A percentile compares a stretch with the other conserved stretches of the same genome.
Evolutionary conservation across 352 stramenopile genomes (phyloP).

Genomic region (Globisporangium barbulae): DNA sequence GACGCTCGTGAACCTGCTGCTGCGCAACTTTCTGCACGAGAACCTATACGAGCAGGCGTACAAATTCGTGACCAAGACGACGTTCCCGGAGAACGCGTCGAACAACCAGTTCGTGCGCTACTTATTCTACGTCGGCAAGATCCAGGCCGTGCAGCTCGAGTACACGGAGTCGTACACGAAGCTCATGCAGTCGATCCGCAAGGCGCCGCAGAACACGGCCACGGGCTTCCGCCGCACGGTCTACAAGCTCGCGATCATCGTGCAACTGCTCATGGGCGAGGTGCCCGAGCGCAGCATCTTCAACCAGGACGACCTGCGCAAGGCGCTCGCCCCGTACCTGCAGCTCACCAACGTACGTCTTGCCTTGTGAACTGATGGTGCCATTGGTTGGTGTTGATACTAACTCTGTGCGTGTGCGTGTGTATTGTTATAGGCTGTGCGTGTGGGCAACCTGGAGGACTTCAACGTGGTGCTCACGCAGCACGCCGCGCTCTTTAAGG

Average conservation of each 20-base stretch:
- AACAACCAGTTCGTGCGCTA: slow-evolving; percentile 99
- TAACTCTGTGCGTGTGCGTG: neutral
- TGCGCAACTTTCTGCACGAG: slow-evolving; percentile 88
- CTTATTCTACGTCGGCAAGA: slow-evolving; percentile 95
- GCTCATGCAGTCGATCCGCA: slow-evolving; percentile 95
- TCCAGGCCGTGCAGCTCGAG: slow-evolving; percentile 96
- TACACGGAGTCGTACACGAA: slow-evolving; percentile 97
- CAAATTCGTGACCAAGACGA: slow-evolving; percentile 91
- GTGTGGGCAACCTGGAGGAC: slow-evolving; percentile 93
- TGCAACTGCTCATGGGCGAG: slow-evolving; percentile 98
- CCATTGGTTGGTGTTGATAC: neutral
- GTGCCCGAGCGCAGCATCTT: slow-evolving; percentile 96
- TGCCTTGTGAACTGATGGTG: neutral
- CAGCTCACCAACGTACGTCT: slow-evolving; percentile 90
- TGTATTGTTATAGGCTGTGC: slow-evolving; percentile 81
- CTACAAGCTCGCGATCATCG: slow-evolving; percentile 96
- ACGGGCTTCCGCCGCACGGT: slow-evolving; percentile 95
- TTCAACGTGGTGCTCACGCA: slow-evolving; percentile 91
- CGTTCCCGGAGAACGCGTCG: slow-evolving; percentile 88
- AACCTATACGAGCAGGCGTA: slow-evolving; percentile 92
- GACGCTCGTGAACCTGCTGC: slow-evolving; percentile 88
- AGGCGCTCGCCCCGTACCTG: slow-evolving; percentile 92
- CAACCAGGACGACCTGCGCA: slow-evolving; percentile 86
- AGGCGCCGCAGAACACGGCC: slow-evolving; percentile 95
- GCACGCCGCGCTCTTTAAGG: slow-evolving; percentile 84